phyloP scores from a whole-genome alignment of 2,329 filamentous ascomycete species.

The Fonsecaea nubica region DNA sequence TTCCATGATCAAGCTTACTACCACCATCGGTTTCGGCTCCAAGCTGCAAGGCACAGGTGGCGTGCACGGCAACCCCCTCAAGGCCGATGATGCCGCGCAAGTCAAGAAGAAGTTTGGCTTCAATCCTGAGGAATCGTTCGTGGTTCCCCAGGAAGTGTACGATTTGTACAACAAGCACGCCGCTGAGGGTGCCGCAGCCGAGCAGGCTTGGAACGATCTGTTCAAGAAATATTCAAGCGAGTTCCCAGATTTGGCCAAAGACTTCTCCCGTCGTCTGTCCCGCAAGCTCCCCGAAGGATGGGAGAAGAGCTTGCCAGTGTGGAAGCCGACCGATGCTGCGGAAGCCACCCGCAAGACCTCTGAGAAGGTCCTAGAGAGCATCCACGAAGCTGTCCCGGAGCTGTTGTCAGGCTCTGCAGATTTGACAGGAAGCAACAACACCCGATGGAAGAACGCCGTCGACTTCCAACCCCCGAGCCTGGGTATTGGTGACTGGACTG shows the following conservation, averaged over 20 bases:
- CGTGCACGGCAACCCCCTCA: slow-evolving; percentile 95
- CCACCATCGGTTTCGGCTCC: slow-evolving; percentile 96
- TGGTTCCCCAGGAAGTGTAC: slow-evolving; percentile 92
- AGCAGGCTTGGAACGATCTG: slow-evolving; percentile 94
- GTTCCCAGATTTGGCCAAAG: slow-evolving; percentile 78
- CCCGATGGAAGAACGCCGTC: slow-evolving; percentile 93
- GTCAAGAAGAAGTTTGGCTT: slow-evolving; percentile 97
- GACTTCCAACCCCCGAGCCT: slow-evolving; percentile 94
- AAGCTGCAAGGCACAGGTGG: slow-evolving; percentile 90
- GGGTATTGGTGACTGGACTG: slow-evolving; percentile 85
- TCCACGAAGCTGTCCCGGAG: slow-evolving; percentile 83
- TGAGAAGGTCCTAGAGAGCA: slow-evolving; percentile 87
- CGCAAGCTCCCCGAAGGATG: slow-evolving; percentile 92
- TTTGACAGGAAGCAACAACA: slow-evolving; percentile 98
- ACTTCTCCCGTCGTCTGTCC: slow-evolving; percentile 79
- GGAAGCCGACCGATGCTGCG: slow-evolving; percentile 83
- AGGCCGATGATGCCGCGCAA: slow-evolving; percentile 90
- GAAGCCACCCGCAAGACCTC: slow-evolving; percentile 95
- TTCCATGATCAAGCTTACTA: slow-evolving; percentile 93
- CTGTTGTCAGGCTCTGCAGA: slow-evolving; percentile 95
- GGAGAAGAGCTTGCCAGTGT: slow-evolving; percentile 91
- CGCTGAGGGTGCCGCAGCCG: slow-evolving; percentile 82
- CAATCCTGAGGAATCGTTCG: slow-evolving; percentile 91
- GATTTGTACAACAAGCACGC: slow-evolving; percentile 86
- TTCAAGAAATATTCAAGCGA: slow-evolving; percentile 83